phyloP scores from a whole-genome alignment of 768 basidiomycete species.

The Mycena olivaceomarginata region DNA sequence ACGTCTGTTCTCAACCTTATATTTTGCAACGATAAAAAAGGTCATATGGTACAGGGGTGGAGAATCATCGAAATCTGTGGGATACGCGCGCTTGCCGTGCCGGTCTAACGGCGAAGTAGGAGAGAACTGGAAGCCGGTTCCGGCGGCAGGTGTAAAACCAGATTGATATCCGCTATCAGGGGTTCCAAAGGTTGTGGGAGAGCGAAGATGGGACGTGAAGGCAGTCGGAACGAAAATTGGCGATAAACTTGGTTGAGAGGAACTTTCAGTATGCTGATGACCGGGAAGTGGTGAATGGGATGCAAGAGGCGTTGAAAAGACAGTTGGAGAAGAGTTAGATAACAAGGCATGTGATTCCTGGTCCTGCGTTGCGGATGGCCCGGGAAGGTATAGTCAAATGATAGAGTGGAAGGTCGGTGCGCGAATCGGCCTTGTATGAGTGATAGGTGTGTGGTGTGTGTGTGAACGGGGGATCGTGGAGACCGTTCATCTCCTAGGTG shows the following conservation, averaged over 20 bases:
- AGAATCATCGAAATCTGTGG: neutral
- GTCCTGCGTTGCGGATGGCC: neutral
- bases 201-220: no score
- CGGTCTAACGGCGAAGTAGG: neutral
- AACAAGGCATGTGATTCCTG: neutral
- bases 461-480: no score
- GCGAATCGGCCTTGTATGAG: no score
- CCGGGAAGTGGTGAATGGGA: neutral
- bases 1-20: no score
- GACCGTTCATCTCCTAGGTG: no score
- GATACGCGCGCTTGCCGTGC: neutral
- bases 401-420: no score
- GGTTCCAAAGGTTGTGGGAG: neutral
- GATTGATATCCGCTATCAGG: conserved; percentile 7
- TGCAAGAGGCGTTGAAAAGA: neutral
- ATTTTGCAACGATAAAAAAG: no score
- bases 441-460: no score
- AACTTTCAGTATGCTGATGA: neutral
- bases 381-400: no score
- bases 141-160: neutral
- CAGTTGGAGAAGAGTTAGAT: neutral
- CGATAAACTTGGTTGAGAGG: neutral
- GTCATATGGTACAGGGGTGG: neutral
- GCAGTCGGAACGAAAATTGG: no score
- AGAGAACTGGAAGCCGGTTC: neutral